A percentile compares a stretch with the other conserved stretches of the same genome.
Evolutionary conservation across 73 alveolate genomes (phyloP).

Genomic region (Symbiodinium pilosum): DNA sequence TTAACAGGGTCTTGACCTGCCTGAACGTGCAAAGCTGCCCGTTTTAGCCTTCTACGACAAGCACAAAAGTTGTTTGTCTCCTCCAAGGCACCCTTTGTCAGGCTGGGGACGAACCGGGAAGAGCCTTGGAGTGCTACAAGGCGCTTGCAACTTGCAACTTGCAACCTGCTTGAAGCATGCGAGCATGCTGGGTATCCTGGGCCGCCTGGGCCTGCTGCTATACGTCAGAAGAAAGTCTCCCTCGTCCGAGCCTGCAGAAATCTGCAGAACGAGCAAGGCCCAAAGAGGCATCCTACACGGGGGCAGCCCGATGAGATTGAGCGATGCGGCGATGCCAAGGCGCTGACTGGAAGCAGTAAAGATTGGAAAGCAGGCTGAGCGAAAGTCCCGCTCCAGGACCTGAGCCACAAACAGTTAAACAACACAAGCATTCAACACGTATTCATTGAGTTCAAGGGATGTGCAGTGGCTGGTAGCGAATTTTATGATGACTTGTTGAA

Average conservation of each 20-base stretch:
- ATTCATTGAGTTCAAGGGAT: no score
- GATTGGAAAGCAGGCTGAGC: neutral
- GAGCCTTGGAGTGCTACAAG: neutral
- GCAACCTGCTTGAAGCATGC: no score
- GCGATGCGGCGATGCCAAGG: neutral
- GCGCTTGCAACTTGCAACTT: no score
- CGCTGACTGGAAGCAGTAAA: neutral
- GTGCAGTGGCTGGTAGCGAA: no score
- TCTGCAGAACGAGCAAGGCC: no score
- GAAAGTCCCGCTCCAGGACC: neutral
- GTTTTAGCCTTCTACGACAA: neutral
- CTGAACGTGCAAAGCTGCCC: no score
- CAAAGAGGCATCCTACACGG: no score
- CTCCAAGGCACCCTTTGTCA: neutral
- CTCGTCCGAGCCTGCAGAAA: neutral
- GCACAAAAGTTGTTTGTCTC: neutral
- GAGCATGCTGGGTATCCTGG: neutral
- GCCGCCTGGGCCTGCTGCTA: neutral
- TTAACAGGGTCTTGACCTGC: no score
- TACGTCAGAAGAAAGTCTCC: neutral
- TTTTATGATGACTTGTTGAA: no score
- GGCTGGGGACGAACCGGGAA: neutral
- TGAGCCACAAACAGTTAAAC: neutral
- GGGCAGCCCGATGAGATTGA: neutral
- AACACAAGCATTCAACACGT: no score